phyloP scores from a whole-genome alignment of 2,329 filamentous ascomycete species.

The Colletotrichum magnum region DNA sequence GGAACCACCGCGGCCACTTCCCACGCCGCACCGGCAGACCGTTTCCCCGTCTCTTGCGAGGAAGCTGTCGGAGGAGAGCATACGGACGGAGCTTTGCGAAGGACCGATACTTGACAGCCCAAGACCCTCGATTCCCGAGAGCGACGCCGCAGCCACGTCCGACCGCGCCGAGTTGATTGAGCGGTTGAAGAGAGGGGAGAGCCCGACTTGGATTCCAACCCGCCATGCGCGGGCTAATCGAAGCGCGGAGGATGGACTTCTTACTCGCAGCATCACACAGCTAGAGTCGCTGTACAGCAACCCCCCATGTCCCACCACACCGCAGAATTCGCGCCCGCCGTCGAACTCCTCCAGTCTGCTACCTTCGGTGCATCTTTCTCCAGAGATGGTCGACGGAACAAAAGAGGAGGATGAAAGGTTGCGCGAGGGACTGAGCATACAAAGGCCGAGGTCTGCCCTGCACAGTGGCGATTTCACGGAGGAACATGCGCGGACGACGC shows the following conservation, averaged over 20 bases:
- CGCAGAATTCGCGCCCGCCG: conserved; percentile 51
- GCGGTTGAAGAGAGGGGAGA: conserved; percentile 84
- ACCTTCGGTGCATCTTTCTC: conserved; percentile 63
- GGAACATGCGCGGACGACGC: conserved; percentile 19
- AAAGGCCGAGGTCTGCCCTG: conserved; percentile 84
- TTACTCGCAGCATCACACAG: conserved; percentile 42
- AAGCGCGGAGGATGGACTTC: conserved; percentile 9
- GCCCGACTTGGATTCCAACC: conserved; percentile 79
- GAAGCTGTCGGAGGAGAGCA: conserved; percentile 71
- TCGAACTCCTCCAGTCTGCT: conserved; percentile 58
- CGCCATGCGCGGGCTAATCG: conserved; percentile 65
- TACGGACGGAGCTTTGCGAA: conserved; percentile 73
- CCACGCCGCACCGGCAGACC: conserved; percentile 6
- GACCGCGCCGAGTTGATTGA: conserved; percentile 87
- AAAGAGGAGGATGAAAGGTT: conserved; percentile 57
- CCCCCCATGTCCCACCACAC: conserved; percentile 52
- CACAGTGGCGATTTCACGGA: conserved; percentile 78
- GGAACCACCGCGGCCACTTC: conserved; percentile 9
- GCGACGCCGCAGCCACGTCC: conserved; percentile 54
- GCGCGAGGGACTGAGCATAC: conserved; percentile 75
- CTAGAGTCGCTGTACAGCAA: conserved; percentile 55
- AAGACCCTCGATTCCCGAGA: conserved; percentile 47
- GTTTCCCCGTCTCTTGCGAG: conserved; percentile 45
- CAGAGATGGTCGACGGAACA: conserved; percentile 54
- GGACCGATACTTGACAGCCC: conserved; percentile 65